phyloP scores from a whole-genome alignment of 2,329 filamentous ascomycete species.

The Sporothrix variecibatus region DNA sequence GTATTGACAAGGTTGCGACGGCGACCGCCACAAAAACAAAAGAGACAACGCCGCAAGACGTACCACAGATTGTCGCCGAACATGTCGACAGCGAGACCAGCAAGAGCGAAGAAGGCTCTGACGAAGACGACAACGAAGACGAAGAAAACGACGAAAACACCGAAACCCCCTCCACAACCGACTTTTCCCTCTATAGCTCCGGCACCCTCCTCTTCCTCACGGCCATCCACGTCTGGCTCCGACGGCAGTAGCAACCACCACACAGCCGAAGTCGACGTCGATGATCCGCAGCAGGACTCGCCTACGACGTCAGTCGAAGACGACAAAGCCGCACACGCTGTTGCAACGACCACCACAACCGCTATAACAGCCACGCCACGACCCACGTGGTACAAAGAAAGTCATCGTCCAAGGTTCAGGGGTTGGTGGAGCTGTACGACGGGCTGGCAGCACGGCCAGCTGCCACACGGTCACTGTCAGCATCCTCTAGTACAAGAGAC shows the following conservation, averaged over 20 bases:
- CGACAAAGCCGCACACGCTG: conserved; percentile 34
- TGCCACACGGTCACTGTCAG: not conserved
- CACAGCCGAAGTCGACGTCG: conserved; percentile 31
- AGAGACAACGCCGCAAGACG: not conserved
- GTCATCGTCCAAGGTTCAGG: conserved; percentile 50
- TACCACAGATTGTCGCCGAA: not conserved
- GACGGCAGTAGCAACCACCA: conserved; percentile 26
- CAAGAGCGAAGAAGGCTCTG: not conserved
- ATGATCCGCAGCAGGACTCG: conserved; percentile 43
- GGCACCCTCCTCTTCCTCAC: conserved; percentile 23
- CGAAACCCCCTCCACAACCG: not conserved
- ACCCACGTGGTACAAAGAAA: conserved; percentile 34
- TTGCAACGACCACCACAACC: not conserved
- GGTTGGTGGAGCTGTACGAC: conserved; percentile 54
- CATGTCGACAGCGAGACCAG: not conserved
- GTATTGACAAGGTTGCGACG: not conserved
- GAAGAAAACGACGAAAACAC: not conserved
- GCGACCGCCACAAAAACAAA: not conserved
- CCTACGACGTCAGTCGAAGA: conserved; percentile 51
- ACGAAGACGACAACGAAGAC: not conserved
- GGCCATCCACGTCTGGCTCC: conserved; percentile 33
- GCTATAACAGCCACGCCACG: not conserved
- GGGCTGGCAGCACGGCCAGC: conserved; percentile 32
- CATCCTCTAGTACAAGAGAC: not conserved
- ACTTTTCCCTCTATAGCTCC: not conserved